Evolutionary conservation across 345 rosid species (phyloP).

Genomic region (Gossypium longicalyx): DNA sequence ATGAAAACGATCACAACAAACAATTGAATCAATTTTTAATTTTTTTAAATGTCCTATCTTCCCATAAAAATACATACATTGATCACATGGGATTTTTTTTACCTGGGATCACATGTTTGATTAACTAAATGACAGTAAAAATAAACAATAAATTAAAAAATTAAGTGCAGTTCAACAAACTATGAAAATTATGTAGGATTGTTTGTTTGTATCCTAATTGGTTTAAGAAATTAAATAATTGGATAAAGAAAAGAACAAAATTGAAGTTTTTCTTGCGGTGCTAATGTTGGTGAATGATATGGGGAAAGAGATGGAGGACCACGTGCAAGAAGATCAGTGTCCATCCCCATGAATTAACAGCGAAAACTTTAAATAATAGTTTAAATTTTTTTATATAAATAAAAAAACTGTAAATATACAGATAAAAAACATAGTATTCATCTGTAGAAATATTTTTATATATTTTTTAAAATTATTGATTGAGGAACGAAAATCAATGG

Average conservation of each 20-base stretch:
- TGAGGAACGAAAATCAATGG: conserved; percentile 21
- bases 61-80: background rate
- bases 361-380: background rate
- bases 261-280: conserved; percentile 34
- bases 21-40: background rate
- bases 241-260: background rate
- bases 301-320: conserved; percentile 43
- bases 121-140: conserved; percentile 4
- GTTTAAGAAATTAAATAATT: conserved; percentile 9
- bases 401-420: background rate
- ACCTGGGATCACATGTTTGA: conserved; percentile 17
- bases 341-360: conserved; percentile 43
- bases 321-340: conserved; percentile 48
- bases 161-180: background rate
- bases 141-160: background rate
- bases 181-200: conserved; percentile 9
- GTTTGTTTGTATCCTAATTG: conserved; percentile 11
- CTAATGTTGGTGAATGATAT: conserved; percentile 36
- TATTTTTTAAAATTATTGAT: conserved; percentile 8
- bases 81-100: conserved; percentile 5
- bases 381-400: background rate
- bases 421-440: background rate
- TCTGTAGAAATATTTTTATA: background rate
- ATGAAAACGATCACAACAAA: conserved; percentile 18
- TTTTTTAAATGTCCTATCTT: background rate